These are phyloP conservation scores for Plantago coronopus DNA, from an alignment of 305 asterid species.

Conservation along the genomic window DNA sequence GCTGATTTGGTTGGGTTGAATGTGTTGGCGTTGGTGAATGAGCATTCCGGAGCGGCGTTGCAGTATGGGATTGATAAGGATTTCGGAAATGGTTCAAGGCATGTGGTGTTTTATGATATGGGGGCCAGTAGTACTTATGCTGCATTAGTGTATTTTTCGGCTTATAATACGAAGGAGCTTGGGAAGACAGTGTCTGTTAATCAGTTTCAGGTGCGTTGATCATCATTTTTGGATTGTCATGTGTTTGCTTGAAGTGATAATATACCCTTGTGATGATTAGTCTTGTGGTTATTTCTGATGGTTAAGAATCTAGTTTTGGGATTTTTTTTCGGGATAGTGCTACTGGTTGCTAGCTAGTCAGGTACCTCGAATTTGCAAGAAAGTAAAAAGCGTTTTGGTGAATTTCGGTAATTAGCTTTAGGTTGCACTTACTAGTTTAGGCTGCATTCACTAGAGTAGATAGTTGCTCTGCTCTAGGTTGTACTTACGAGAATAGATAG, in stretches of 20 bases:
- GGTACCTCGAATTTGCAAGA: not conserved
- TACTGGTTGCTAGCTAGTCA: not conserved
- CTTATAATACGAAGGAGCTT: conserved; percentile 73
- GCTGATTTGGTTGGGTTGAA: conserved; percentile 86
- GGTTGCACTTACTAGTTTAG: too few relatives aligned
- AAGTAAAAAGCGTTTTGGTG: not conserved
- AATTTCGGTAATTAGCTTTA: not conserved
- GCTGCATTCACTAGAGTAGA: not conserved
- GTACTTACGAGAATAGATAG: not conserved
- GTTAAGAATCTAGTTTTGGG: conserved; percentile 7
- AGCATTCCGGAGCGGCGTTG: conserved; percentile 91
- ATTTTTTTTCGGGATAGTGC: not conserved
- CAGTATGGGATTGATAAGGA: conserved; percentile 99
- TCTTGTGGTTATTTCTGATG: not conserved
- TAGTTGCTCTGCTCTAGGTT: not conserved
- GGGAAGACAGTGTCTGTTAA: conserved; percentile 83
- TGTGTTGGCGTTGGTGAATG: conserved; percentile 84
- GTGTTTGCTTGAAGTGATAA: conserved; percentile 4
- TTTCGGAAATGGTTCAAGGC: conserved; percentile 77
- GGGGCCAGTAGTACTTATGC: conserved; percentile 95
- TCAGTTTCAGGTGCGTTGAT: conserved; percentile 83
- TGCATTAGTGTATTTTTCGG: conserved; percentile 86
- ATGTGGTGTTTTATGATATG: conserved; percentile 92
- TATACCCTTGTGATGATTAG: not conserved
- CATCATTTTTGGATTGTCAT: conserved; percentile 71